Percentiles rank a stretch among this genome's conserved stretches.
These are phyloP conservation scores for Solanum aculeatissimum DNA, from an alignment of 305 asterid species.

Conservation along the genomic window DNA sequence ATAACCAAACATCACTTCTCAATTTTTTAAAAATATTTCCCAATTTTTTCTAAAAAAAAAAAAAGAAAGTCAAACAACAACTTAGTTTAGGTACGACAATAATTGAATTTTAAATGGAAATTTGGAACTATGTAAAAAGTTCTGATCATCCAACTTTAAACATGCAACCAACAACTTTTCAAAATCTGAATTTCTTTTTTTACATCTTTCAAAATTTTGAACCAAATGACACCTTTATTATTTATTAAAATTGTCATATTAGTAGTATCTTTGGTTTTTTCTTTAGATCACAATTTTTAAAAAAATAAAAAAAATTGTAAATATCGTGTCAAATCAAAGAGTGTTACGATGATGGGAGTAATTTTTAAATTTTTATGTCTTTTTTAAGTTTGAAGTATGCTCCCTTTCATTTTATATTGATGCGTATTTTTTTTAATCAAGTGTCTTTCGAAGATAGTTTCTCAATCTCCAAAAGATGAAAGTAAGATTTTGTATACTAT, in stretches of 20 bases:
- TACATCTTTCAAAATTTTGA: neutral
- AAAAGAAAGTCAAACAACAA: too few species aligned
- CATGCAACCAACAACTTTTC: neutral
- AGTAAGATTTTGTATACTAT: neutral
- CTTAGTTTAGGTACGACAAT: neutral
- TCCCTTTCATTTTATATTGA: neutral
- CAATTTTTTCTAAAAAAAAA: too few species aligned
- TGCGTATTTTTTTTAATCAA: too few species aligned
- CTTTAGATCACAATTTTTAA: too few species aligned
- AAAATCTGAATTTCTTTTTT: neutral
- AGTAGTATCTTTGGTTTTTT: neutral
- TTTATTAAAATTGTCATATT: neutral
- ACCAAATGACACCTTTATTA: neutral
- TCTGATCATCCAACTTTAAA: neutral
- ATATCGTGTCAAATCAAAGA: too few species aligned
- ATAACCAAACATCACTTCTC: too few species aligned
- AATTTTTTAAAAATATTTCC: too few species aligned
- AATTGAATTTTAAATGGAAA: neutral
- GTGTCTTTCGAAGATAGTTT: accelerated
- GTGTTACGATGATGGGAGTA: too few species aligned
- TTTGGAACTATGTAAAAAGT: neutral
- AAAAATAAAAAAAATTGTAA: too few species aligned
- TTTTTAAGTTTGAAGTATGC: too few species aligned
- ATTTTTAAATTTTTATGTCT: too few species aligned
- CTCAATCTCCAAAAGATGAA: neutral